phyloP scores from a whole-genome alignment of 1,139 yeast genomes.

The Debaryomyces nepalensis region DNA sequence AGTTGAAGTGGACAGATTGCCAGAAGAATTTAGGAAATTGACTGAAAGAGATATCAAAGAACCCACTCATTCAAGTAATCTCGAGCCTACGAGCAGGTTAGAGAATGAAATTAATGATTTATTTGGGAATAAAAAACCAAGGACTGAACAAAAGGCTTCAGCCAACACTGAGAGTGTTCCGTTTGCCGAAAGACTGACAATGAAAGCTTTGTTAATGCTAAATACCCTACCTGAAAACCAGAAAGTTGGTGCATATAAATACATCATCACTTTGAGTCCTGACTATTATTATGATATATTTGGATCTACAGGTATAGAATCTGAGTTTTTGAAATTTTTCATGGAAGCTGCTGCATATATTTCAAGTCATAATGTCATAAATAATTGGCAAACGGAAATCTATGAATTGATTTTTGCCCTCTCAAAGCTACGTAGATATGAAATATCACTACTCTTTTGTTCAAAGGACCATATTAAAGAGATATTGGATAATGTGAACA shows the following conservation, averaged over 20 bases:
- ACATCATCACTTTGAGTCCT: conserved; percentile 40
- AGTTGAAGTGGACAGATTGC: conserved; percentile 50
- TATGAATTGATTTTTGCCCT: conserved; percentile 25
- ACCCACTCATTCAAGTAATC: conserved; percentile 7
- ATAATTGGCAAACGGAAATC: conserved; percentile 25
- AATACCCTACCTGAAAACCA: conserved; percentile 31
- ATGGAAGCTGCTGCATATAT: conserved; percentile 48
- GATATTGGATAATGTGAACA: conserved; percentile 8
- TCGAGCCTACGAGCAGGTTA: conserved; percentile 10
- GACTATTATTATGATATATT: conserved; percentile 40
- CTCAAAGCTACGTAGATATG: conserved; percentile 30
- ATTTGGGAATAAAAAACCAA: conserved; percentile 9
- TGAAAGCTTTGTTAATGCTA: conserved; percentile 36
- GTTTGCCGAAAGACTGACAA: conserved; percentile 32
- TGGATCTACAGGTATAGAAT: conserved; percentile 57
- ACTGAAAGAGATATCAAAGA: neutral
- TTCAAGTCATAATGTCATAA: conserved; percentile 21
- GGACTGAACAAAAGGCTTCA: no score
- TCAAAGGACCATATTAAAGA: conserved; percentile 13
- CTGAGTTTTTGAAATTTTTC: conserved; percentile 56
- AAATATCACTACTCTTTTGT: conserved; percentile 30
- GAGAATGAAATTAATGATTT: conserved; percentile 22
- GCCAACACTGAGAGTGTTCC: no score
- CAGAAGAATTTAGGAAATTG: conserved; percentile 35
- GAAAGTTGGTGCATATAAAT: conserved; percentile 42